Percentiles rank a stretch among this genome's conserved stretches.
Conservation (phyloP, 1,284 basidiomycete species). For the Athelia sp. region DNA sequence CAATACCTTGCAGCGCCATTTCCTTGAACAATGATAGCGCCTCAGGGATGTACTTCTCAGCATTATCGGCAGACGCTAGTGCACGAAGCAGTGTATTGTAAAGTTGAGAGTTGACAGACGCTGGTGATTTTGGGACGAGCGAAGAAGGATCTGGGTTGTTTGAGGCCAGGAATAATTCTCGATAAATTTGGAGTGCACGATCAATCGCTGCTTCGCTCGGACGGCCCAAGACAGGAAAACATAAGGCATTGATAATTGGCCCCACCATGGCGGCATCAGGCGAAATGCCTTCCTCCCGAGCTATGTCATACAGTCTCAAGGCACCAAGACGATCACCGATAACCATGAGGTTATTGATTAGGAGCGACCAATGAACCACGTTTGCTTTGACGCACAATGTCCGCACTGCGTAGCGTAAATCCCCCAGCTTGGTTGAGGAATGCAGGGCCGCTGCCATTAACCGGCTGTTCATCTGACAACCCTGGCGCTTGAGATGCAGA, state of each 20-base stretch:
- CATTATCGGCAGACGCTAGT: slow-evolving; percentile 38
- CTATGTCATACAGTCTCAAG: slow-evolving; percentile 41
- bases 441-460: slow-evolving; percentile 34
- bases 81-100: slow-evolving; percentile 56
- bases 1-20: slow-evolving; percentile 36
- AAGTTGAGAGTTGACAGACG: neutral
- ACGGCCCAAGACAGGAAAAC: slow-evolving; percentile 25
- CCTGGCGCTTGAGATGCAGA: slow-evolving; percentile 15
- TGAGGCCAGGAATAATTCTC: neutral
- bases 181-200: slow-evolving; percentile 45
- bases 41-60: slow-evolving; percentile 39
- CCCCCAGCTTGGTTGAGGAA: slow-evolving; percentile 27
- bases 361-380: slow-evolving; percentile 41
- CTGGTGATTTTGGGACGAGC: slow-evolving; percentile 23
- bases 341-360: slow-evolving; percentile 45
- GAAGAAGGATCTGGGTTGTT: slow-evolving; percentile 32
- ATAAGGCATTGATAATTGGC: slow-evolving; percentile 49
- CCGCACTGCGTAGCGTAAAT: slow-evolving; percentile 38
- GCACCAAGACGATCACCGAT: slow-evolving; percentile 32
- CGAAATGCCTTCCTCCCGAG: slow-evolving; percentile 33
- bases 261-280: slow-evolving; percentile 45
- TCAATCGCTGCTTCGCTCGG: slow-evolving; percentile 39
- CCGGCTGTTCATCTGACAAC: slow-evolving; percentile 27
- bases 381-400: slow-evolving; percentile 35
- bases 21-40: slow-evolving; percentile 55